Percentiles rank a stretch among this genome's conserved stretches.
Evolutionary conservation across 2,329 filamentous ascomycete genomes (phyloP).

Genomic region (Phaeosphaeria sp.): DNA sequence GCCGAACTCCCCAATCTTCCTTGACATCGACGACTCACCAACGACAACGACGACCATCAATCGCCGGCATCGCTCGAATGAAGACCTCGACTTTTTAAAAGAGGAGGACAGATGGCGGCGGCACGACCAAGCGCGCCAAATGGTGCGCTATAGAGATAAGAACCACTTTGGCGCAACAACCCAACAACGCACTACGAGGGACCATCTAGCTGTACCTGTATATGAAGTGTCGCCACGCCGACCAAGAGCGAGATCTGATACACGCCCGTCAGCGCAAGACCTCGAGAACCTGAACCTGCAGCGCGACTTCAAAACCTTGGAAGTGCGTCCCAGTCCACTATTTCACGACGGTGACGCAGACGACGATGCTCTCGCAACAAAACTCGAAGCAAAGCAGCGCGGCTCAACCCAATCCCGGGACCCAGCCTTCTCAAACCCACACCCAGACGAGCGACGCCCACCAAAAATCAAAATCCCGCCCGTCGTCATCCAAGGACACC

Average conservation of each 20-base stretch:
- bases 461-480: constrained; percentile 29
- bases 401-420: neutral
- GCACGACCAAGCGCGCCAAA: constrained; percentile 25
- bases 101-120: constrained; percentile 24
- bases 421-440: neutral
- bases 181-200: constrained; percentile 7
- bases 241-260: constrained; percentile 1
- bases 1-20: constrained; percentile 16
- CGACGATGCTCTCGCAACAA: neutral
- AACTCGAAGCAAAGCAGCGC: neutral
- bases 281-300: constrained; percentile 4
- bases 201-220: constrained; percentile 30
- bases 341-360: neutral
- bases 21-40: constrained; percentile 14
- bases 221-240: constrained; percentile 8
- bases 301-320: constrained; percentile 14
- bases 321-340: constrained; percentile 14
- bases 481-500: constrained; percentile 25
- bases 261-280: neutral
- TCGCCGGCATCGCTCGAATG: constrained; percentile 32
- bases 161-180: constrained; percentile 4
- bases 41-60: neutral
- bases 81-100: constrained; percentile 31
- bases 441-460: constrained; percentile 6
- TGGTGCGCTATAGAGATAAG: constrained; percentile 29